These are phyloP conservation scores for Trypanosoma mega DNA, from an alignment of 208 protist species.

Conservation along the genomic window DNA sequence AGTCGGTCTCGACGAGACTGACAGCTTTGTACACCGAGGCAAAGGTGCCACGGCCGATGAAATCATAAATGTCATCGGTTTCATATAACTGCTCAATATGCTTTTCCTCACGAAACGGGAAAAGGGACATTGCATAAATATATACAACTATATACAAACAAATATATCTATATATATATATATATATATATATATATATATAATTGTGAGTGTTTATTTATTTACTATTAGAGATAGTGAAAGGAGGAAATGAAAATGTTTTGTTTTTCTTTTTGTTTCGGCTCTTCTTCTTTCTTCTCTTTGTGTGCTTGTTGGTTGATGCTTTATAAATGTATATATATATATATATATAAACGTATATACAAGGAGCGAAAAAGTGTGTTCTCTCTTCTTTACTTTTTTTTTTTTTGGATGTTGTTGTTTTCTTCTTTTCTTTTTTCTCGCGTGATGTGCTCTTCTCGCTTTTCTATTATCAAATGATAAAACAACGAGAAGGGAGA, in stretches of 20 bases:
- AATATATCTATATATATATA: neutral
- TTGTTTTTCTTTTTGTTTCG: neutral
- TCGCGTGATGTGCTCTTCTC: too few relatives aligned
- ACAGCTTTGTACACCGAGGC: slow-evolving; percentile 79
- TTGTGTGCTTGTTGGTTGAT: neutral
- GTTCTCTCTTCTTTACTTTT: too few relatives aligned
- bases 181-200: slow-evolving; percentile 1
- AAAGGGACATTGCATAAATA: slow-evolving; percentile 28
- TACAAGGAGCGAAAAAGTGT: too few relatives aligned
- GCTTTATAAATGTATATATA: slow-evolving; percentile 25
- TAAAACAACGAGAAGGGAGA: too few relatives aligned
- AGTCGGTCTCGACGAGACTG: slow-evolving; percentile 35
- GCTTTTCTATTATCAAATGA: too few relatives aligned
- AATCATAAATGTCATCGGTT: slow-evolving; percentile 82
- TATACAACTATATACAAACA: slow-evolving; percentile 5
- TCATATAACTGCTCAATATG: slow-evolving; percentile 64
- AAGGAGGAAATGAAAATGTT: neutral
- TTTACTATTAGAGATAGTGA: too few relatives aligned
- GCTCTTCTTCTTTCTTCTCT: neutral
- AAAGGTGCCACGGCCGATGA: slow-evolving; percentile 79
- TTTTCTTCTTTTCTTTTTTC: too few relatives aligned
- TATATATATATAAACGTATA: slow-evolving; percentile 11
- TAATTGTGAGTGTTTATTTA: too few relatives aligned
- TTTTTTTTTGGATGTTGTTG: too few relatives aligned
- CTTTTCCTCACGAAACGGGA: slow-evolving; percentile 62